These are phyloP conservation scores for Termitomyces sp. DNA, from an alignment of 768 basidiomycete species.

Conservation along the genomic window DNA sequence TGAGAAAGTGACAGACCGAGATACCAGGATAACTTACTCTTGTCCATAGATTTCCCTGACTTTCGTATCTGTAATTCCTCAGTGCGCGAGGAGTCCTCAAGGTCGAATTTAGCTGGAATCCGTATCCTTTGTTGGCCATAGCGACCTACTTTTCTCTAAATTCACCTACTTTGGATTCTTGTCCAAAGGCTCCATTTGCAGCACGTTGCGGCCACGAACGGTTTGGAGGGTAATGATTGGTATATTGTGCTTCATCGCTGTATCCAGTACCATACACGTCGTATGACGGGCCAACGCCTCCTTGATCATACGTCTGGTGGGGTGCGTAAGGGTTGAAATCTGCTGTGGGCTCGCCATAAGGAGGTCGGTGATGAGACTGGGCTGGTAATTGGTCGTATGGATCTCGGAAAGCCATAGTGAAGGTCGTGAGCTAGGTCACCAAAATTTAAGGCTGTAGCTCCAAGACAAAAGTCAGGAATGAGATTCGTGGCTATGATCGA, in stretches of 20 bases:
- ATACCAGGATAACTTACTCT: conserved; percentile 32
- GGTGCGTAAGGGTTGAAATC: conserved; percentile 44
- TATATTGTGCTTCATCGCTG: conserved; percentile 29
- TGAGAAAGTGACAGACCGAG: neutral
- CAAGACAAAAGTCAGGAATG: neutral
- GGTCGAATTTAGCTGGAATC: neutral
- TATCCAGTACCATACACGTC: conserved; percentile 30
- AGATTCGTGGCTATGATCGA: neutral
- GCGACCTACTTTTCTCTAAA: conserved; percentile 9
- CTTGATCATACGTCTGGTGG: conserved; percentile 50
- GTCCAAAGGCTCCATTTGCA: conserved; percentile 9
- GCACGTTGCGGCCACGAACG: conserved; percentile 15
- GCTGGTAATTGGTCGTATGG: conserved; percentile 35
- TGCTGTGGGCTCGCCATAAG: conserved; percentile 26
- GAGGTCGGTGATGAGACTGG: conserved; percentile 20
- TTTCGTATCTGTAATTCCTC: conserved; percentile 47
- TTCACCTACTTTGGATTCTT: conserved; percentile 6
- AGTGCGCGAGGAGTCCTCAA: conserved; percentile 35
- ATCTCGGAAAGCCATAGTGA: conserved; percentile 49
- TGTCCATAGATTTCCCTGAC: conserved; percentile 65
- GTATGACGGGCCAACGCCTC: conserved; percentile 23
- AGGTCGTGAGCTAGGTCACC: neutral
- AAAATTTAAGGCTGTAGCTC: neutral
- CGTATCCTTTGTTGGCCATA: neutral
- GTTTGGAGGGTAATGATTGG: conserved; percentile 22